Evolutionary conservation across 1,284 basidiomycete genomes (phyloP).

Genomic region (Leccinum subrobustum): DNA sequence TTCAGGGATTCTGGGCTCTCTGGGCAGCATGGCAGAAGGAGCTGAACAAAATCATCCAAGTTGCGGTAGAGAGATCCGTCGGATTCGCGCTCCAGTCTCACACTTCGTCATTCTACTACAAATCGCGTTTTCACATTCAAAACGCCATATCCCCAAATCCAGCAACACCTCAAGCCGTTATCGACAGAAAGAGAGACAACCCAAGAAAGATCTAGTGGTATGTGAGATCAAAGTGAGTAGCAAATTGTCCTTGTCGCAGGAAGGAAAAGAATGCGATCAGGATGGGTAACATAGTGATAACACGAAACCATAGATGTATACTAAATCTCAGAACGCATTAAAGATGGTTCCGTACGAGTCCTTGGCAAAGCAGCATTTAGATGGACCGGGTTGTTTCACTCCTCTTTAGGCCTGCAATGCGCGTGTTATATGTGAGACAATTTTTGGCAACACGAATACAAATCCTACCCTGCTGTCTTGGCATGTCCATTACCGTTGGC

Average conservation of each 20-base stretch:
- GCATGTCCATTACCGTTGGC: constrained; percentile 39
- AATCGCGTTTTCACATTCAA: not conserved
- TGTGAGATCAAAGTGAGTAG: constrained; percentile 5
- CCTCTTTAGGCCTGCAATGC: constrained; percentile 25
- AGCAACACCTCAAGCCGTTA: constrained; percentile 6
- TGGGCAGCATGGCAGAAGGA: constrained; percentile 18
- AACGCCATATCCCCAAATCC: constrained; percentile 5
- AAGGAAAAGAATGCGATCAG: constrained; percentile 9
- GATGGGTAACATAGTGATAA: constrained; percentile 14
- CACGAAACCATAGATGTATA: constrained; percentile 16
- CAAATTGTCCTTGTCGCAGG: constrained; percentile 17
- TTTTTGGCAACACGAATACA: not conserved
- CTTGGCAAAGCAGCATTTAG: not conserved
- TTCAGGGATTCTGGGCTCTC: constrained; percentile 11
- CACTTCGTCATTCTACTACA: not conserved
- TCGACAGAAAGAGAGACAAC: constrained; percentile 1
- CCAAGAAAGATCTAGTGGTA: constrained; percentile 15
- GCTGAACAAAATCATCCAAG: not conserved
- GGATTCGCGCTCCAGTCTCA: not conserved
- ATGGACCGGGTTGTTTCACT: constrained; percentile 13
- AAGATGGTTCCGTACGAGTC: constrained; percentile 7
- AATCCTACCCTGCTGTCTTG: constrained; percentile 20
- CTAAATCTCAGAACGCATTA: constrained; percentile 14
- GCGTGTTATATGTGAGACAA: not conserved
- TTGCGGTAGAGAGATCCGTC: not conserved